Base-by-base conservation (phyloP, 805 yeast genomes). In the Suhomyces sp. region DNA sequence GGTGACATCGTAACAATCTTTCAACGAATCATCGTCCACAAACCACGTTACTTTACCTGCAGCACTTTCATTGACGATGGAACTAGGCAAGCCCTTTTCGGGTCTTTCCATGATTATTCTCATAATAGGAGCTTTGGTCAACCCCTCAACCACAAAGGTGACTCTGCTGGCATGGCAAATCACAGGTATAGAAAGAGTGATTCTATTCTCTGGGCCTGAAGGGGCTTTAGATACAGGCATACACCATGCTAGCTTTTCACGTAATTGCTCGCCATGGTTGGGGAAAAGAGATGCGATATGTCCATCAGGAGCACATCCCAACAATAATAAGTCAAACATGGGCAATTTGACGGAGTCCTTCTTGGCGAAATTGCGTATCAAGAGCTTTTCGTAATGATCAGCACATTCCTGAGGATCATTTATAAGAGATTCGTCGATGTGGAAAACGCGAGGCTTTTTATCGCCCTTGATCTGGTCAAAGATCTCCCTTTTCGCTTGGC, bases 271-370 rank as follows among this genome's bases (percentile, higher is more conserved):
- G 36, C 79, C 79, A 64, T 89, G 94, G 66, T 87, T 87, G 22
- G 99, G 99, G 77, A 93, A 93, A 52, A 93, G 80, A n/a, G 96
- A 90, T 49, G 97, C 97, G 65, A 90, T 89, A 70, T 93, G 99
- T 22, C 99, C 99, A 70, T 93, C 99, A 2, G 98, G 98, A 0
- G 99, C 99, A 77, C 98, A 93, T 24, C 99, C 99, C 54, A 94
- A 78, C 59, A 94, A 76, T 57, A 94, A 81, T 50, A 94, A 74
- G 70, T 94, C 98, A 73, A 94, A 93, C 83, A 90, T 85, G 54
- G 99, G 99, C 56, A 93, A 79, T 72, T 92, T 91, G 52, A 94
- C 99, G 15, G 96, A 87, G 70, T 94, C 98, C 68, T 96, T 93
- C 50, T 89, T 91, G 9, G 99, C 99, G 74, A 94, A 94, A 50